Base-by-base conservation (phyloP, 352 stramenopile species). In the Aphanomyces stellatus region DNA sequence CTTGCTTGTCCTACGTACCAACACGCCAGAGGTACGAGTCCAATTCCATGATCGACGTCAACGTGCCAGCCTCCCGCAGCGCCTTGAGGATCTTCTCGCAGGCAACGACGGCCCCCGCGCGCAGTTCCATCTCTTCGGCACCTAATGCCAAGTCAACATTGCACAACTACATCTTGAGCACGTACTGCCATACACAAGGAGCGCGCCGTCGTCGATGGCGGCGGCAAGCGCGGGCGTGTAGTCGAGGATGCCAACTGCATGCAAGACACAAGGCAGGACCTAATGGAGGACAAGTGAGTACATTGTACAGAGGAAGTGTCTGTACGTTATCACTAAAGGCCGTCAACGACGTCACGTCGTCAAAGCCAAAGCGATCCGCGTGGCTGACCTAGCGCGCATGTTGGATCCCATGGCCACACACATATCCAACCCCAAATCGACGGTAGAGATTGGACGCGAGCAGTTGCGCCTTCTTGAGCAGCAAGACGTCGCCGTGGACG, bases 401-500 rank as follows among this genome's bases (percentile, higher is more conserved):
- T 41, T 7, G n/a, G n/a, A n/a, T n/a, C n/a, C n/a, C n/a, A n/a
- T n/a, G n/a, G n/a, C n/a, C n/a, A n/a, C n/a, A n/a, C n/a, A n/a
- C n/a, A n/a, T n/a, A 60, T 31, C 8, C 3, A 37, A 90, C 84
- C 69, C 82, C 76, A 63, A 91, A 93, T 34, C 82, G 85, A 25
- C 78, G 79, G 56, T 90, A 75, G 24, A 91, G 69, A 19, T 64
- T 80, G 4, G 69, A 69, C 24, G 79, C 77, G 2, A 71, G 74
- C 24, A 91, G 72, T 71, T 93, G 85, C 37, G 75, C 82, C 15
- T 84, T 81, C 72, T 93, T 93, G 56, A 89, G 71, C 56, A 93
- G 71, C 35, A 77, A 88, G 6, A 84, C 72, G 27, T 76, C 74
- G 24, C 73, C 74, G 51, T 76, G 71, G 51, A 78, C 73, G 4